Percentiles rank a stretch among this genome's conserved stretches.
Evolutionary conservation across 345 rosid species (phyloP).

Genomic region (Iberis pinnata): DNA sequence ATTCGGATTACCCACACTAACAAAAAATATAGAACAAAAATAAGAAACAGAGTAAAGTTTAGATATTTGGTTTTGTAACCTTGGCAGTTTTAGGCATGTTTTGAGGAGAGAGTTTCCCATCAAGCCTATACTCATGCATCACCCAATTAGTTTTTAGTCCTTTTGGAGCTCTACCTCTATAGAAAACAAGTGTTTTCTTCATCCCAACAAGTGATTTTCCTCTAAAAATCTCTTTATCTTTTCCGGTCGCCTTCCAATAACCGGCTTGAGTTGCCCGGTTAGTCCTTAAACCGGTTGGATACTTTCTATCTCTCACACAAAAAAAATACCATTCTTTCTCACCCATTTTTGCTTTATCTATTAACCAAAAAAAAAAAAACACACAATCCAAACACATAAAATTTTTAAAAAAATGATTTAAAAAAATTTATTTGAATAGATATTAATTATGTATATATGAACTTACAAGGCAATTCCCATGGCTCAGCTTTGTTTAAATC

Average conservation of each 20-base stretch:
- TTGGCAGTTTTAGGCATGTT: conserved; percentile 73
- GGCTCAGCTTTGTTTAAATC: conserved; percentile 97
- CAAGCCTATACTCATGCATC: conserved; percentile 83
- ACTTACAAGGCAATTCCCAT: conserved; percentile 84
- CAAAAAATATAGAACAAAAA: neutral
- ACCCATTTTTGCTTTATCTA: conserved; percentile 96
- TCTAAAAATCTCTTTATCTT: conserved; percentile 71
- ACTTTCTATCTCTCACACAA: conserved; percentile 82
- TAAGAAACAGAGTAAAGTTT: conserved; percentile 8
- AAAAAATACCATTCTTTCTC: conserved; percentile 96
- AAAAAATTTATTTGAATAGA: neutral
- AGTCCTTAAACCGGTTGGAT: conserved; percentile 84
- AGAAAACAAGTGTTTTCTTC: conserved; percentile 93
- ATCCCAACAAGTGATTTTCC: conserved; percentile 79
- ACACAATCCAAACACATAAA: neutral
- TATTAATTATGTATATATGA: conserved; percentile 28
- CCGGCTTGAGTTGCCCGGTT: conserved; percentile 88
- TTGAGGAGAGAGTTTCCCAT: conserved; percentile 61
- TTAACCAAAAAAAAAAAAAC: conserved; percentile 5
- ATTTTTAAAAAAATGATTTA: neutral
- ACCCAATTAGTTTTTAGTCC: conserved; percentile 82
- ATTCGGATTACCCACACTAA: no score
- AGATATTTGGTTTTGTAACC: conserved; percentile 28
- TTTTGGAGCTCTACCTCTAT: conserved; percentile 37
- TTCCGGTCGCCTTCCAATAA: conserved; percentile 96